phyloP scores from a whole-genome alignment of 2,329 filamentous ascomycete genomes.

The Alternaria gaisen region DNA sequence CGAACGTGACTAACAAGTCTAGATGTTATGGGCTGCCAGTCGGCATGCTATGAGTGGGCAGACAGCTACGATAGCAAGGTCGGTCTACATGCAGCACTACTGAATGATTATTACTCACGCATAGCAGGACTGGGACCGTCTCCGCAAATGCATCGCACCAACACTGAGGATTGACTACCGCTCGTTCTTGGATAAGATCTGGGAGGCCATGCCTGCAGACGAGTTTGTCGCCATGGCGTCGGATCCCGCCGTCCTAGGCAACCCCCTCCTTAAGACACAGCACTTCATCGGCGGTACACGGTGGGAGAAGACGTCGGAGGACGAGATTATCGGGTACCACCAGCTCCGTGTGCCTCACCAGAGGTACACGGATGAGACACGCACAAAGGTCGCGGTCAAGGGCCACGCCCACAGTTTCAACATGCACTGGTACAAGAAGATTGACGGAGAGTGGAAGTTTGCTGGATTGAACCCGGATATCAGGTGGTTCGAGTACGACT shows the following conservation, averaged over 20 bases:
- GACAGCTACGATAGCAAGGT: constrained; percentile 72
- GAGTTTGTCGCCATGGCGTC: constrained; percentile 64
- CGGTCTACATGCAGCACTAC: constrained; percentile 4
- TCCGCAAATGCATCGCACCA: constrained; percentile 69
- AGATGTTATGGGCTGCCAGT: constrained; percentile 62
- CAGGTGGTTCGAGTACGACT: constrained; percentile 65
- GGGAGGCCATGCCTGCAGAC: constrained; percentile 65
- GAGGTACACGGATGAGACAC: constrained; percentile 60
- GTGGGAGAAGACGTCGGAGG: constrained; percentile 61
- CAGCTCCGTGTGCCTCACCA: constrained; percentile 68
- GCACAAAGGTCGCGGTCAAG: constrained; percentile 60
- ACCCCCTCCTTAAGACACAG: constrained; percentile 64
- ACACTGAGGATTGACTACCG: constrained; percentile 74
- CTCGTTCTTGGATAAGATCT: constrained; percentile 63
- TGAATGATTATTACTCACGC: constrained; percentile 6
- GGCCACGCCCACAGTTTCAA: constrained; percentile 66
- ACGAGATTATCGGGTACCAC: constrained; percentile 63
- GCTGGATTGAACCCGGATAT: constrained; percentile 64
- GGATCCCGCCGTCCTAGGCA: constrained; percentile 62
- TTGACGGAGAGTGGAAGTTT: constrained; percentile 68
- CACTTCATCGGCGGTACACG: constrained; percentile 64
- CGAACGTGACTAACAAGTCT: constrained; percentile 22
- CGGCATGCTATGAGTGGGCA: constrained; percentile 68
- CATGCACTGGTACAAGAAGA: constrained; percentile 64
- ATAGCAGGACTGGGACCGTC: constrained; percentile 65